Base-by-base conservation (phyloP, 2,329 filamentous ascomycete species). In the Elsinoe ampelina region DNA sequence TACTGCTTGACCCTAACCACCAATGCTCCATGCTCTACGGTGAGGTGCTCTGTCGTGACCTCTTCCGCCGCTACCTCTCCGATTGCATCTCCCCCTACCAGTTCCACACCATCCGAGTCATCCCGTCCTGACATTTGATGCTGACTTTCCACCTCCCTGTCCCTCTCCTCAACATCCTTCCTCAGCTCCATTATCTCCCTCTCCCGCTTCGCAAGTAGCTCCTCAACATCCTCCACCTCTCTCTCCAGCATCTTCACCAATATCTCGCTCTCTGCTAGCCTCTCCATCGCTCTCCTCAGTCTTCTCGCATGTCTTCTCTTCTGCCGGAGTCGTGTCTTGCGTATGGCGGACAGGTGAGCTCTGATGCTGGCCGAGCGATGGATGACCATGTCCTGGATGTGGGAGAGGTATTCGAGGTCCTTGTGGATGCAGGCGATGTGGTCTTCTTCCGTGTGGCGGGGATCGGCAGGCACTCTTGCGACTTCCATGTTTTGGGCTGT, bases 191-290 rank as follows among this genome's bases (percentile, higher is more conserved):
- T n/a, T 3, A 34, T 11, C 63, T 63, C 58, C 67, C 63, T 50
- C 63, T 65, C 62, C 74, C 62, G 65, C 80, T 11, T 32, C 43
- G 19, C 36, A 26, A 12, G 17, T 19, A 57, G 22, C 34, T 17
- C 34, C 15, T 35, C n/a, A 3, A 34, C 12, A 17, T 17, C 30
- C 12, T 19, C 20, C 6, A 15, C 34, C 5, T 35, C 26, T 12
- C n/a, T 15, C 45, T 15, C 12, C 12, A 35, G 11, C 26, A 13
- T 12, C 30, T 50, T 4, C 2, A 50, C 36, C 36, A 39, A 39
- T 3, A n/a, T 6, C 12, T 39, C 17, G n/a, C 36, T 19, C 2
- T 39, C 36, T 1, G 6, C 13, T 5, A n/a, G 17, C 36, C 13
- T 39, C 10, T 39, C 36, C 36, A 11, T 22, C 17, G 13, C 51